Percentiles rank a stretch among this genome's conserved stretches.
These are phyloP conservation scores for Plasmodium vivax DNA, from an alignment of 169 alveolate species.

Conservation along the genomic window DNA sequence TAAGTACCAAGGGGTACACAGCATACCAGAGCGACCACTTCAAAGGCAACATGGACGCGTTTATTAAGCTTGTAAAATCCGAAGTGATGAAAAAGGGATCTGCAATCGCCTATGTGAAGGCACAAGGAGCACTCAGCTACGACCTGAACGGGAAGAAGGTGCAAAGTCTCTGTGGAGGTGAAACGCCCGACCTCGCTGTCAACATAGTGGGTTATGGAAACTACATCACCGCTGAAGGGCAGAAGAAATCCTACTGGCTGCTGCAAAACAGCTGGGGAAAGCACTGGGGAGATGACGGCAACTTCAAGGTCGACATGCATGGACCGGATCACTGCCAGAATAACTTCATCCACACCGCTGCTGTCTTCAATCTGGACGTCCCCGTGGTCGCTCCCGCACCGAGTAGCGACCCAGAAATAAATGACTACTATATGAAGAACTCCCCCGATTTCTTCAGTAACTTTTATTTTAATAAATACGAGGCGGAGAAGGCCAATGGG, in stretches of 20 bases:
- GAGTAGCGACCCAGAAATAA: not conserved
- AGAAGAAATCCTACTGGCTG: conserved; percentile 7
- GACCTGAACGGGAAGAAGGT: conserved; percentile 67
- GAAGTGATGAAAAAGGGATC: conserved; percentile 47
- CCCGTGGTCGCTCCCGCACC: not conserved
- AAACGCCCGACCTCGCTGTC: conserved; percentile 45
- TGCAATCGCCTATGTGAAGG: conserved; percentile 28
- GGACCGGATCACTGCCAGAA: not conserved
- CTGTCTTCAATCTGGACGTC: not conserved
- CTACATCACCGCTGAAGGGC: conserved; percentile 2
- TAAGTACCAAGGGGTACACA: not conserved
- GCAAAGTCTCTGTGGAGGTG: conserved; percentile 4
- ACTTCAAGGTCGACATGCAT: conserved; percentile 42
- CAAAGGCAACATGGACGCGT: conserved; percentile 6
- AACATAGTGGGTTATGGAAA: conserved; percentile 69
- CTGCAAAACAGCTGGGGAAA: conserved; percentile 45
- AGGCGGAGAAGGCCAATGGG: not conserved
- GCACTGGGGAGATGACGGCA: conserved; percentile 14
- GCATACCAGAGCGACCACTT: not conserved
- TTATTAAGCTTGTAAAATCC: conserved; percentile 22
- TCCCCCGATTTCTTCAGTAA: conserved; percentile 1
- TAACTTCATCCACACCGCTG: conserved; percentile 8
- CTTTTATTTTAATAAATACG: not conserved
- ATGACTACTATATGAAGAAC: conserved; percentile 1
- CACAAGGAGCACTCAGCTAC: not conserved